Percentiles rank a stretch among this genome's conserved stretches.
phyloP scores from a whole-genome alignment of 805 yeast species.

The Yueomyces sp. region DNA sequence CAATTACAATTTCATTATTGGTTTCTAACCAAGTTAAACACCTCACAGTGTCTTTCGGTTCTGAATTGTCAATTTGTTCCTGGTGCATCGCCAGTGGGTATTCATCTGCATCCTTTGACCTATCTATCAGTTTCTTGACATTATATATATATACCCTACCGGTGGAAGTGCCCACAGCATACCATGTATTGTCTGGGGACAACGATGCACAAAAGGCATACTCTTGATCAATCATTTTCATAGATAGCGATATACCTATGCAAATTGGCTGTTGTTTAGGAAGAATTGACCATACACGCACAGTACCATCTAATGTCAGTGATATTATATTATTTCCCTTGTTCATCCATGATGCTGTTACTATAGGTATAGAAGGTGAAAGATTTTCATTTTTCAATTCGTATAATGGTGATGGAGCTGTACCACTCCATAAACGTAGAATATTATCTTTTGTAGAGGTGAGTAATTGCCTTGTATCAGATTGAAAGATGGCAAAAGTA shows the following conservation, averaged over 20 bases:
- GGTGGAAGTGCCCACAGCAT: slow-evolving; percentile 55
- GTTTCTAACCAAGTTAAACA: not conserved
- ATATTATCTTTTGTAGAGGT: slow-evolving; percentile 69
- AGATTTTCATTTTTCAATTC: not conserved
- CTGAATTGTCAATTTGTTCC: not conserved
- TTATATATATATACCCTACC: slow-evolving; percentile 48
- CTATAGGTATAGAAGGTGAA: slow-evolving; percentile 15
- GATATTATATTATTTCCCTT: slow-evolving; percentile 29
- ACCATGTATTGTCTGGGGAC: slow-evolving; percentile 33
- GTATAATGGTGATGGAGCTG: slow-evolving; percentile 17
- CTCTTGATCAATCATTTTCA: not conserved
- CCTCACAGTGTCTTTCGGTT: not conserved
- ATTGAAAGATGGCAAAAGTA: slow-evolving; percentile 45
- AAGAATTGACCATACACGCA: slow-evolving; percentile 51
- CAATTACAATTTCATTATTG: not conserved
- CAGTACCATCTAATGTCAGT: slow-evolving; percentile 57
- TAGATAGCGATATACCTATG: not conserved
- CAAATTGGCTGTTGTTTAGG: not conserved
- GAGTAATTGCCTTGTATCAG: slow-evolving; percentile 39
- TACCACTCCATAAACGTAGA: slow-evolving; percentile 65
- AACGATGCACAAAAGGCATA: slow-evolving; percentile 11
- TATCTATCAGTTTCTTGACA: not conserved
- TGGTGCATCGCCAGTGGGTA: not conserved
- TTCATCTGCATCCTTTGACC: not conserved
- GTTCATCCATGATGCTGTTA: slow-evolving; percentile 43